phyloP scores from a whole-genome alignment of 1,284 basidiomycete species.

The Fomitiporia mediterranea region DNA sequence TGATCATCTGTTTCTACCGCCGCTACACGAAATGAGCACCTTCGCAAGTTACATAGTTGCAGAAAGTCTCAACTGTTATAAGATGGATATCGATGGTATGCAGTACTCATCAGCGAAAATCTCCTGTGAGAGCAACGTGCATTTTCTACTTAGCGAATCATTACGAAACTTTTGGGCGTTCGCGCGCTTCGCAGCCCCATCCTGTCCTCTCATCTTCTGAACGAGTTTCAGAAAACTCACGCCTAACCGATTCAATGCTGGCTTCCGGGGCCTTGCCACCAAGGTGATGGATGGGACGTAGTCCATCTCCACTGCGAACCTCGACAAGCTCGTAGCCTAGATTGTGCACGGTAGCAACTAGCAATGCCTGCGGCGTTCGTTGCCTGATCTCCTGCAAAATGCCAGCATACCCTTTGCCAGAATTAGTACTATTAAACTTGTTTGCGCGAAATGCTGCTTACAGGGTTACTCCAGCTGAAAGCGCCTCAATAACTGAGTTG shows the following conservation, averaged over 20 bases:
- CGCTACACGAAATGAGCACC: too few species aligned
- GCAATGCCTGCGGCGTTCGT: slow-evolving; percentile 25
- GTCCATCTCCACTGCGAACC: slow-evolving; percentile 25
- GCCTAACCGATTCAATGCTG: slow-evolving; percentile 1
- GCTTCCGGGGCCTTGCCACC: slow-evolving; percentile 6
- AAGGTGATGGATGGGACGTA: slow-evolving; percentile 21
- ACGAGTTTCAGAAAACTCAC: slow-evolving; percentile 3
- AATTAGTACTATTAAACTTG: not conserved
- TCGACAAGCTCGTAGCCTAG: slow-evolving; percentile 30
- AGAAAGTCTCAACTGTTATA: too few species aligned
- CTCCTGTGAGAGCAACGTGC: too few species aligned
- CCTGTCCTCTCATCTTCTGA: slow-evolving; percentile 5
- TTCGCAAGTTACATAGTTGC: too few species aligned
- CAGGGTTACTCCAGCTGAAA: slow-evolving; percentile 19
- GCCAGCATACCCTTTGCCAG: slow-evolving; percentile 26
- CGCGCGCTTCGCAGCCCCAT: slow-evolving; percentile 8
- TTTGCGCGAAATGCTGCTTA: not conserved
- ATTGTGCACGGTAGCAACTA: slow-evolving; percentile 22
- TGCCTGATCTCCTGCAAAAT: slow-evolving; percentile 26
- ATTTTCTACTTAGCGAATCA: not conserved
- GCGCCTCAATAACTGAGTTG: slow-evolving; percentile 20
- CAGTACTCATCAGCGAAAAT: too few species aligned
- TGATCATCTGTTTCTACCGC: too few species aligned
- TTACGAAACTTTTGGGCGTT: slow-evolving; percentile 5
- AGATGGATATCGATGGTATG: too few species aligned